Percentiles rank a stretch among this genome's conserved stretches.
Conservation (phyloP, 352 stramenopile species). For the Globisporangium barbulae region DNA sequence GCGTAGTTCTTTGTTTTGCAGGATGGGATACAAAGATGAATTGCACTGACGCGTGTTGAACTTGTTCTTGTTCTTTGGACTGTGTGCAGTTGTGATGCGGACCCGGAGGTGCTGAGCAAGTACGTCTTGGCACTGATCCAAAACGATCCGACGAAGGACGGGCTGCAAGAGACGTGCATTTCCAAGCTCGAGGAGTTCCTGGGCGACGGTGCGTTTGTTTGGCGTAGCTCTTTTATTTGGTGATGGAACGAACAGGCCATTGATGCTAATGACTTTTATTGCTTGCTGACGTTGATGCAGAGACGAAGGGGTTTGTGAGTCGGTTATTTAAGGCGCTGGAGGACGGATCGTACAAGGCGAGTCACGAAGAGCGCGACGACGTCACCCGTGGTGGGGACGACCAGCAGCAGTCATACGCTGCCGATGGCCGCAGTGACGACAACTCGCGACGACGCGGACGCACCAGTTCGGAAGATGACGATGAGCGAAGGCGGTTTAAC, state of each 20-base stretch:
- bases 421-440: slow-evolving; percentile 21
- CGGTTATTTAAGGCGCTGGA: slow-evolving; percentile 68
- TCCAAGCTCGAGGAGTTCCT: slow-evolving; percentile 85
- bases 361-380: slow-evolving; percentile 24
- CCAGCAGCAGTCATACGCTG: slow-evolving; percentile 13
- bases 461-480: slow-evolving; percentile 46
- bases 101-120: slow-evolving; percentile 85
- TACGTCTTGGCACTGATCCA: slow-evolving; percentile 85
- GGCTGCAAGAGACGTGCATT: slow-evolving; percentile 65
- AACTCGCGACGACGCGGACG: slow-evolving; percentile 33
- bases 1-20: slow-evolving; percentile 14
- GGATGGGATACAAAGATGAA: background rate
- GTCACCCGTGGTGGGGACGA: background rate
- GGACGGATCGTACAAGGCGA: slow-evolving; percentile 52
- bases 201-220: slow-evolving; percentile 66
- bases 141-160: slow-evolving; percentile 72
- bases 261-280: slow-evolving; percentile 5
- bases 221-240: background rate
- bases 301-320: slow-evolving; percentile 69
- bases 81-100: slow-evolving; percentile 66
- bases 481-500: slow-evolving; percentile 44
- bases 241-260: background rate
- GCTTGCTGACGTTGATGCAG: slow-evolving; percentile 23
- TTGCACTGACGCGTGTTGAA: slow-evolving; percentile 10
- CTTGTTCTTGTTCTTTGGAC: slow-evolving; percentile 9